phyloP scores from a whole-genome alignment of 805 yeast genomes.

The Gaillardinia entomophila region DNA sequence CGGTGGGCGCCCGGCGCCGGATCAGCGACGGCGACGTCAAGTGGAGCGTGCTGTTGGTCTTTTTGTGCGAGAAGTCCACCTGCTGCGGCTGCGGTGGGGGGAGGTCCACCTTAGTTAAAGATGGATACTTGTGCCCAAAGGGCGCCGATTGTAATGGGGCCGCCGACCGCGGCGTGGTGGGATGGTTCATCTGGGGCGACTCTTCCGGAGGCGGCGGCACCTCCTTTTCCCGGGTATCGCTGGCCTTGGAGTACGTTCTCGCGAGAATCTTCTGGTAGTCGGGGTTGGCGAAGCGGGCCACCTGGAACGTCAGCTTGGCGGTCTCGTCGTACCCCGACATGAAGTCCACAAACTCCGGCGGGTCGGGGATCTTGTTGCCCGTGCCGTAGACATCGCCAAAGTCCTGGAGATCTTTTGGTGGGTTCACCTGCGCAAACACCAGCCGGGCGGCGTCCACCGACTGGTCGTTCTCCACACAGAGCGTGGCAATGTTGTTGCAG shows the following conservation, averaged over 20 bases:
- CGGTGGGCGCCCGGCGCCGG: not conserved
- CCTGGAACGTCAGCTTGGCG: constrained; percentile 7
- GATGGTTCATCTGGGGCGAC: constrained; percentile 1
- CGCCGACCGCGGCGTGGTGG: constrained; percentile 1
- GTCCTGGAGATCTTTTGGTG: constrained; percentile 48
- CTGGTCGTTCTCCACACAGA: constrained; percentile 75
- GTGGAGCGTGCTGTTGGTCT: not conserved
- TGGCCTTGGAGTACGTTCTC: constrained; percentile 7
- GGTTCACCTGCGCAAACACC: constrained; percentile 62
- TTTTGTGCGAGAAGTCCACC: not conserved
- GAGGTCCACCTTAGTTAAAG: not conserved
- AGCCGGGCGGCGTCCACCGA: constrained; percentile 67
- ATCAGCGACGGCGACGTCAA: not conserved
- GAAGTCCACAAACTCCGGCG: constrained; percentile 62
- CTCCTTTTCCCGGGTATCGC: too few relatives aligned
- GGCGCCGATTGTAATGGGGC: not conserved
- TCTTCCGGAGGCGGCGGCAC: too few relatives aligned
- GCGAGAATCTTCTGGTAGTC: constrained; percentile 18
- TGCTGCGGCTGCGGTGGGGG: not conserved
- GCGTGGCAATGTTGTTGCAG: constrained; percentile 66
- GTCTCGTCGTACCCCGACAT: constrained; percentile 29
- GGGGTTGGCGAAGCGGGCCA: constrained; percentile 29
- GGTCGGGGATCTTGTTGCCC: constrained; percentile 53
- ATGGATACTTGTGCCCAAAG: not conserved
- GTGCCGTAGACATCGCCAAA: constrained; percentile 57